Conservation (phyloP, 331 rosid genomes). For the Arachis monticola region DNA sequence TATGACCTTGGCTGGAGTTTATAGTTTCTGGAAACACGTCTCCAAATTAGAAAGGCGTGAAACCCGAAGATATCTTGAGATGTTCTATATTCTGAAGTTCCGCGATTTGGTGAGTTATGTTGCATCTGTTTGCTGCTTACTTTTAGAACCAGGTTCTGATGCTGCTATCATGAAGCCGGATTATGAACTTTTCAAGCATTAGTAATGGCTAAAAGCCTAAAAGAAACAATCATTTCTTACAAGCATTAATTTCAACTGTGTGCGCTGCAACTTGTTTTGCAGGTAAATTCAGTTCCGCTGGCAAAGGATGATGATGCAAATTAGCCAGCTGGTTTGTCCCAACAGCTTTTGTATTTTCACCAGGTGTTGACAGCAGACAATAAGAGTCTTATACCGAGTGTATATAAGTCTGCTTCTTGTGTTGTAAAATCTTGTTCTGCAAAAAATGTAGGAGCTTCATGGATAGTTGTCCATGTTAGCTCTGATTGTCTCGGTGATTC, state of each 20-base stretch:
- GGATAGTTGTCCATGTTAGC: constrained; percentile 16
- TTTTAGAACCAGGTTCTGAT: neutral
- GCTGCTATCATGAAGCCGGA: neutral
- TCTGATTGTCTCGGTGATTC: neutral
- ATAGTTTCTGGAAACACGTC: constrained; percentile 86
- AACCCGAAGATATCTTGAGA: constrained; percentile 80
- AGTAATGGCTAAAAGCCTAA: neutral
- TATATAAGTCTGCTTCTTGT: constrained; percentile 43
- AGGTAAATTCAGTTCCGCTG: constrained; percentile 73
- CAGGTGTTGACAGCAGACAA: constrained; percentile 29
- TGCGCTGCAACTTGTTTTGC: constrained; percentile 31
- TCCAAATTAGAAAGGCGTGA: constrained; percentile 85
- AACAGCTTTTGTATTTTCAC: constrained; percentile 15
- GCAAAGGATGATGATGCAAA: constrained; percentile 56
- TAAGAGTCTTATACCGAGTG: constrained; percentile 26
- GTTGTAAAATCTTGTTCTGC: constrained; percentile 20
- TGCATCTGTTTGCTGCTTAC: neutral
- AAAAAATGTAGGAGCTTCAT: constrained; percentile 16
- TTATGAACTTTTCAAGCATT: constrained; percentile 14
- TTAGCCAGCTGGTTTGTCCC: constrained; percentile 1
- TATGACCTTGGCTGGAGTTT: constrained; percentile 86
- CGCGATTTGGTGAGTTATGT: constrained; percentile 74
- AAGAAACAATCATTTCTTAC: constrained; percentile 18
- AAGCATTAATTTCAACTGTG: constrained; percentile 7
- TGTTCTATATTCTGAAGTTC: constrained; percentile 90